Evolutionary conservation across 1,139 yeast genomes (phyloP).

Genomic region (Eremothecium coryli): DNA sequence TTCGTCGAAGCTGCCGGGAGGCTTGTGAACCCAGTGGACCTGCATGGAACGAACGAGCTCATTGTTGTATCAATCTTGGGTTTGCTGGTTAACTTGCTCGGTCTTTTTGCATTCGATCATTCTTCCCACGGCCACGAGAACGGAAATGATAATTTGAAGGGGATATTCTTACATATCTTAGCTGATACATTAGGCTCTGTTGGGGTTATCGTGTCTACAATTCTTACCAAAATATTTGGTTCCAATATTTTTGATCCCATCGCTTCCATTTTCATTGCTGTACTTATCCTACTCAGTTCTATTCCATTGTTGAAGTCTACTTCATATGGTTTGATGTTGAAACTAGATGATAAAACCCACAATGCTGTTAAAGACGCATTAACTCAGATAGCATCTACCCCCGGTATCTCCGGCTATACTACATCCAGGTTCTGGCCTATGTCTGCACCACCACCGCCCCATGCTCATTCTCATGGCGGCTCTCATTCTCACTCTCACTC

Average conservation of each 20-base stretch:
- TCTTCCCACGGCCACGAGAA: conserved; percentile 40
- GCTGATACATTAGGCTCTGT: conserved; percentile 97
- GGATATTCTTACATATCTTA: conserved; percentile 81
- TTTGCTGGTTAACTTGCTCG: conserved; percentile 77
- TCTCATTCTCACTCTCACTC: conserved; percentile 23
- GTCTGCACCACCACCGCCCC: conserved; percentile 30
- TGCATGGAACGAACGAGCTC: conserved; percentile 78
- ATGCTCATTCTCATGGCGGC: conserved; percentile 21
- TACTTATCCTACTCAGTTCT: conserved; percentile 70
- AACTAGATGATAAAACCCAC: conserved; percentile 50
- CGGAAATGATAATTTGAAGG: conserved; percentile 92
- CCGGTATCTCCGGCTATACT: conserved; percentile 77
- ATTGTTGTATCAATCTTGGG: conserved; percentile 80
- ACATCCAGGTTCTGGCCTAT: conserved; percentile 90
- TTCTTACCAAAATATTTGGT: conserved; percentile 48
- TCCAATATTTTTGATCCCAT: conserved; percentile 74
- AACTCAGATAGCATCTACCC: conserved; percentile 55
- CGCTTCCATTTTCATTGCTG: conserved; percentile 81
- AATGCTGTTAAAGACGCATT: conserved; percentile 52
- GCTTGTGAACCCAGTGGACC: conserved; percentile 61
- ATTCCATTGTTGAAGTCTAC: conserved; percentile 77
- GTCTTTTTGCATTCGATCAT: conserved; percentile 90
- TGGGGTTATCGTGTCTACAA: conserved; percentile 85
- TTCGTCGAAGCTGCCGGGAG: conserved; percentile 81
- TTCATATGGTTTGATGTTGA: conserved; percentile 60